Evolutionary conservation across 306 rosid genomes (phyloP).

Genomic region (Alnus rubra): DNA sequence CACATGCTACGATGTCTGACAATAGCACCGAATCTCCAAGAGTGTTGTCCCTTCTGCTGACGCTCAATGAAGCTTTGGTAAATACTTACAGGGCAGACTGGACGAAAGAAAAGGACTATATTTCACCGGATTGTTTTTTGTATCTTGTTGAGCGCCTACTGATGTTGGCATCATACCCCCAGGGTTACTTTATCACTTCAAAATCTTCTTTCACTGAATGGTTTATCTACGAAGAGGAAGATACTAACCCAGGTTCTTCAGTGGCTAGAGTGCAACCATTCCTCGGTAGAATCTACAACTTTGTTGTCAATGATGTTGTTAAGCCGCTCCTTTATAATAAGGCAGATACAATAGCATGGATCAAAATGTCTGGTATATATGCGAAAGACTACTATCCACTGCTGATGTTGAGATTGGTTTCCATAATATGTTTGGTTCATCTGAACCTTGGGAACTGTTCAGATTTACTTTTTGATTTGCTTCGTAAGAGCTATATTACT

Average conservation of each 20-base stretch:
- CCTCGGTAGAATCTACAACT: slow-evolving; percentile 4
- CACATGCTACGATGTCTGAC: background rate
- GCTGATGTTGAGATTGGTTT: slow-evolving; percentile 48
- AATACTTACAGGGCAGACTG: slow-evolving; percentile 42
- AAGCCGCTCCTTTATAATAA: slow-evolving; percentile 18
- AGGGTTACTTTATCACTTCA: slow-evolving; percentile 47
- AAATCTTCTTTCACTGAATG: slow-evolving; percentile 64
- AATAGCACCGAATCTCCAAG: background rate
- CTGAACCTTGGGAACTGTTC: slow-evolving; percentile 31
- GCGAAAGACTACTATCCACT: slow-evolving; percentile 27
- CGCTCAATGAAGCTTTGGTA: slow-evolving; percentile 38
- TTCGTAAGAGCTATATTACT: slow-evolving; percentile 21
- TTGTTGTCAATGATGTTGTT: slow-evolving; percentile 22
- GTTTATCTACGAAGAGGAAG: slow-evolving; percentile 46
- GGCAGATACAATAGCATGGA: slow-evolving; percentile 38
- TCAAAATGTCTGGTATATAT: slow-evolving; percentile 7
- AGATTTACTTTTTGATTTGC: slow-evolving; percentile 23
- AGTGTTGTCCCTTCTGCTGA: slow-evolving; percentile 6
- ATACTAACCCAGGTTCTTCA: slow-evolving; percentile 3
- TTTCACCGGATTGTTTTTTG: slow-evolving; percentile 65
- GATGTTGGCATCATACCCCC: slow-evolving; percentile 30
- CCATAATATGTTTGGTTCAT: slow-evolving; percentile 43
- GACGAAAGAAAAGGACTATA: slow-evolving; percentile 31
- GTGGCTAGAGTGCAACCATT: background rate
- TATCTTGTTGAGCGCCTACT: slow-evolving; percentile 72